Conservation (phyloP, 1,284 basidiomycete species). For the Golubevia sp. region DNA sequence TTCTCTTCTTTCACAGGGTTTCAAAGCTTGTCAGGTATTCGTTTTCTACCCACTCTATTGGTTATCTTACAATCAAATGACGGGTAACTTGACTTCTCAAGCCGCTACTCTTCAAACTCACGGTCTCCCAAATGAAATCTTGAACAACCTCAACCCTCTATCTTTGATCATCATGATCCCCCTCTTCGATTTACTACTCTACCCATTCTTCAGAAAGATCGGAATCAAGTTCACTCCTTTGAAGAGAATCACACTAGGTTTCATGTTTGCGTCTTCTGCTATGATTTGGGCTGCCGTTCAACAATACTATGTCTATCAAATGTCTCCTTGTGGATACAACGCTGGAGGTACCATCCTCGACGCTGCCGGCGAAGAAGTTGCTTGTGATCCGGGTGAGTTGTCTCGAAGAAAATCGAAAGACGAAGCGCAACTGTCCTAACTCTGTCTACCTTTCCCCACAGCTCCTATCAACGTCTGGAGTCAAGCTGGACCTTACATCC, state of each 20-base stretch:
- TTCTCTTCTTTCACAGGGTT: slow-evolving; percentile 17
- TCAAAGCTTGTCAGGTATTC: slow-evolving; percentile 59
- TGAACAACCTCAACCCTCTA: slow-evolving; percentile 53
- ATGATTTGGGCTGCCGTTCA: slow-evolving; percentile 55
- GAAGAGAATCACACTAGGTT: slow-evolving; percentile 53
- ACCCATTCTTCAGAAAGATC: slow-evolving; percentile 41
- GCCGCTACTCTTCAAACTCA: slow-evolving; percentile 21
- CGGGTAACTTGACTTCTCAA: slow-evolving; percentile 50
- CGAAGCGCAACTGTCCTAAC: too few species aligned
- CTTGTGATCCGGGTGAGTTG: slow-evolving; percentile 10
- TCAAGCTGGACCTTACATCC: slow-evolving; percentile 47
- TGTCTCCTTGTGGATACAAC: slow-evolving; percentile 35
- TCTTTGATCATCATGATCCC: slow-evolving; percentile 51
- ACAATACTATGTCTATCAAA: slow-evolving; percentile 56
- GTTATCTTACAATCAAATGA: slow-evolving; percentile 54
- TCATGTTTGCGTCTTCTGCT: slow-evolving; percentile 37
- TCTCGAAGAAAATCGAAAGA: too few species aligned
- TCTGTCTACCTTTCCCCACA: slow-evolving; percentile 5
- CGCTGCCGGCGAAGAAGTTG: background rate
- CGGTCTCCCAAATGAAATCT: slow-evolving; percentile 52
- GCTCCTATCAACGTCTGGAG: slow-evolving; percentile 45
- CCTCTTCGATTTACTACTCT: slow-evolving; percentile 50
- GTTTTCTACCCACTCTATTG: slow-evolving; percentile 55
- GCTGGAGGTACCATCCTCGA: slow-evolving; percentile 8
- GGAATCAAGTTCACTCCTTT: slow-evolving; percentile 53